These are phyloP conservation scores for Aspergillus clavatus DNA, from an alignment of 2,329 filamentous ascomycete species.

Conservation along the genomic window DNA sequence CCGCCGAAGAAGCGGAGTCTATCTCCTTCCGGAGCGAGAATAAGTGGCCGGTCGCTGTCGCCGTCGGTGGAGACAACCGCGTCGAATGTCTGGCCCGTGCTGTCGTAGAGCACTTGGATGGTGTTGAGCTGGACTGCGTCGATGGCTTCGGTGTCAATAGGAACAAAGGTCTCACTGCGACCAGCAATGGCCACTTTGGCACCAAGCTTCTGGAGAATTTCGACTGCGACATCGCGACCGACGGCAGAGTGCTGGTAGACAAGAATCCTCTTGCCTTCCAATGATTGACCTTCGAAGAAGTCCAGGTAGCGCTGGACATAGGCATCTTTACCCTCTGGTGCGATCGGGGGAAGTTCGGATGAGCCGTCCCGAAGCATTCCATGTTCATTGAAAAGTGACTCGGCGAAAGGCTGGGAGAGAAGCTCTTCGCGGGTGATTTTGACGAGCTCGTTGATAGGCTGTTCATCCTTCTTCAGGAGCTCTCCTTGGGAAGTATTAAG, in stretches of 20 bases:
- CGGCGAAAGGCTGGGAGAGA: constrained; percentile 20
- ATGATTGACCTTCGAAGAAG: constrained; percentile 27
- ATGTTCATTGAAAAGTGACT: constrained; percentile 26
- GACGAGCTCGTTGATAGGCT: constrained; percentile 29
- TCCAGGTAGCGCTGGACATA: constrained; percentile 29
- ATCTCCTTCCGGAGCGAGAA: constrained; percentile 24
- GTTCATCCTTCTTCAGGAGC: constrained; percentile 30
- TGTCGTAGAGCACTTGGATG: constrained; percentile 21
- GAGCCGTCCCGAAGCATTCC: constrained; percentile 22
- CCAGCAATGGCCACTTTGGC: constrained; percentile 27
- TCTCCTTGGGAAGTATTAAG: constrained; percentile 32
- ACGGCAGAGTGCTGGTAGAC: constrained; percentile 34
- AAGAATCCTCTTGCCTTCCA: constrained; percentile 25
- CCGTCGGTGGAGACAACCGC: constrained; percentile 32
- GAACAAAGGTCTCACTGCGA: constrained; percentile 31
- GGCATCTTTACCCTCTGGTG: constrained; percentile 17
- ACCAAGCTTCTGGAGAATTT: constrained; percentile 27
- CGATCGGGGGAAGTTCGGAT: constrained; percentile 11
- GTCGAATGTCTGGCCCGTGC: constrained; percentile 23
- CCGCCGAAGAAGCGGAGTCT: constrained; percentile 31
- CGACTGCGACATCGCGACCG: constrained; percentile 29
- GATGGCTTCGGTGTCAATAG: constrained; percentile 33
- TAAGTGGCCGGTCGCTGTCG: constrained; percentile 31
- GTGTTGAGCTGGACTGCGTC: constrained; percentile 29
- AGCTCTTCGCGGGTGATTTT: constrained; percentile 21